Evolutionary conservation across 2,329 filamentous ascomycete species (phyloP).

Genomic region (Fusarium transvaalense): DNA sequence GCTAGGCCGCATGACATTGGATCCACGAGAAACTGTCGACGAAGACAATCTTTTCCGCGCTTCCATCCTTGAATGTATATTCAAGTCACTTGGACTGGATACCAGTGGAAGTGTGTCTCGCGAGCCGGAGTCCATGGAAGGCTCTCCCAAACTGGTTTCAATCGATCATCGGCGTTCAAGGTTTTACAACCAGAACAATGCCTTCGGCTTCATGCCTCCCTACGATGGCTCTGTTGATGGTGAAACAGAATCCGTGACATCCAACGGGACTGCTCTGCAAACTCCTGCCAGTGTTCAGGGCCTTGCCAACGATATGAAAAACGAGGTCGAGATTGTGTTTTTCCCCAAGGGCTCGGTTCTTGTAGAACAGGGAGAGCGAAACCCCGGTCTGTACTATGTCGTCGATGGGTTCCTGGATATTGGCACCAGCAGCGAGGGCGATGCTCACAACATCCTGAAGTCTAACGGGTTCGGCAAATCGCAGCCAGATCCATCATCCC

Average conservation of each 20-base stretch:
- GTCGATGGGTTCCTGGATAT: conserved; percentile 97
- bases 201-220: conserved; percentile 90
- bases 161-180: conserved; percentile 86
- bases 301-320: conserved; percentile 82
- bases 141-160: conserved; percentile 85
- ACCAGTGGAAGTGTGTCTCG: conserved; percentile 73
- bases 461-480: conserved; percentile 45
- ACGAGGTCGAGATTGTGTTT: conserved; percentile 96
- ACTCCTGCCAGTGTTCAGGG: conserved; percentile 74
- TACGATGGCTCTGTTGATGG: conserved; percentile 81
- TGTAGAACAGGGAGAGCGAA: conserved; percentile 96
- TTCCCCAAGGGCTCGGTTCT: conserved; percentile 95
- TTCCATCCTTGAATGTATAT: conserved; percentile 94
- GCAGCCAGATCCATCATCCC: conserved; percentile 31
- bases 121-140: conserved; percentile 81
- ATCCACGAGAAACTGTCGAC: conserved; percentile 84
- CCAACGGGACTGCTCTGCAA: conserved; percentile 71
- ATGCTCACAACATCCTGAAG: conserved; percentile 53
- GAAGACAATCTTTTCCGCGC: conserved; percentile 91
- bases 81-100: conserved; percentile 89
- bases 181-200: conserved; percentile 76
- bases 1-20: conserved; percentile 64
- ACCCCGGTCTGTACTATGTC: conserved; percentile 96
- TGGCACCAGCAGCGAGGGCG: conserved; percentile 71
- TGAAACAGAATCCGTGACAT: conserved; percentile 88